phyloP scores from a whole-genome alignment of 2,329 filamentous ascomycete genomes.

The Ceratocystis alfenasii region DNA sequence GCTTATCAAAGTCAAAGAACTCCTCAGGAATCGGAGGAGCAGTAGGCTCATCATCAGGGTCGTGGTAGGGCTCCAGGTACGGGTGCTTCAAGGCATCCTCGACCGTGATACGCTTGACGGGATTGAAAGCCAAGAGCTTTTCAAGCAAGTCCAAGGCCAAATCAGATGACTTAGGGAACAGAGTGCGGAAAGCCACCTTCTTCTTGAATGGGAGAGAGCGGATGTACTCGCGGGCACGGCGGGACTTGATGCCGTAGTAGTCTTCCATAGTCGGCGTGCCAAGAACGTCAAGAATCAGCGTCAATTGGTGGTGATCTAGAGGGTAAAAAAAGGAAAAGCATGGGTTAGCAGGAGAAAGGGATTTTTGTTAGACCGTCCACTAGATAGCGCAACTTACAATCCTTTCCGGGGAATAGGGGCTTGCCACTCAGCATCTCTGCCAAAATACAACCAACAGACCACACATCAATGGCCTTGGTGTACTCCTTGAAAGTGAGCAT shows the following conservation, averaged over 20 bases:
- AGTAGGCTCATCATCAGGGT: conserved; percentile 95
- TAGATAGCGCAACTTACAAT: conserved; percentile 53
- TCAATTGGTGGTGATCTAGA: conserved; percentile 90
- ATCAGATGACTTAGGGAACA: conserved; percentile 99
- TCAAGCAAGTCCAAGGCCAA: conserved; percentile 86
- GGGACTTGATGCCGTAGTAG: conserved; percentile 99
- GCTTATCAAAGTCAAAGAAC: conserved; percentile 99
- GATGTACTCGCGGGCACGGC: conserved; percentile 94
- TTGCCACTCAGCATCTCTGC: conserved; percentile 99
- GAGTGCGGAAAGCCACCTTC: conserved; percentile 93
- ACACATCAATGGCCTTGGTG: conserved; percentile 98
- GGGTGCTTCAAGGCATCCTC: conserved; percentile 96
- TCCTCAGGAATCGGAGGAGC: conserved; percentile 94
- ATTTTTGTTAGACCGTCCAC: too few species aligned
- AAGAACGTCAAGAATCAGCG: conserved; percentile 89
- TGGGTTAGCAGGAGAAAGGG: background rate
- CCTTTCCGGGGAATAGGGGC: conserved; percentile 94
- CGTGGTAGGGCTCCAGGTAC: conserved; percentile 96
- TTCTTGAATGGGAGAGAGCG: conserved; percentile 98
- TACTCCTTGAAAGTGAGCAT: conserved; percentile 99
- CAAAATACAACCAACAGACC: conserved; percentile 96
- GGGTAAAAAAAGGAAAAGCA: background rate
- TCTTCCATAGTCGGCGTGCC: conserved; percentile 99
- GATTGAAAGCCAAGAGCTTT: conserved; percentile 94
- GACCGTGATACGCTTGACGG: conserved; percentile 94